These are phyloP conservation scores for Zalaria sp. DNA, from an alignment of 2,329 filamentous ascomycete genomes.

Conservation along the genomic window DNA sequence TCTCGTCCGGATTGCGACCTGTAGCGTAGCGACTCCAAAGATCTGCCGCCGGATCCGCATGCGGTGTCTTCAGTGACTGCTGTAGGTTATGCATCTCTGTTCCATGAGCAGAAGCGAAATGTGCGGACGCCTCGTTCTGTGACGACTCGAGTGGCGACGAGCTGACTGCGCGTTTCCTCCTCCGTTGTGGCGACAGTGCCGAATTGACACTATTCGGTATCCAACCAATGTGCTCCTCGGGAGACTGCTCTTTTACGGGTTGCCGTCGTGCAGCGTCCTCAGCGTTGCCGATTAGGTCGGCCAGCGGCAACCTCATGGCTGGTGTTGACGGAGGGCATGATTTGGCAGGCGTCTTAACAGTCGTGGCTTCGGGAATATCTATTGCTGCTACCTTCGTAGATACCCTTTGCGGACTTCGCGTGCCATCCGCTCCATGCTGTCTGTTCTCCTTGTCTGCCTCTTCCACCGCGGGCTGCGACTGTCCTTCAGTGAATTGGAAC, in stretches of 20 bases:
- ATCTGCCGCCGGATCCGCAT: constrained; percentile 31
- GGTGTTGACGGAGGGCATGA: constrained; percentile 42
- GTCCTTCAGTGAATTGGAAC: constrained; percentile 33
- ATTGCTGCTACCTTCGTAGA: background rate
- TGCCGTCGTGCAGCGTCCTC: constrained; percentile 38
- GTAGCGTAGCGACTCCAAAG: constrained; percentile 30
- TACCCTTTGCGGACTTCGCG: background rate
- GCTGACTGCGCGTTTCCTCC: constrained; percentile 31
- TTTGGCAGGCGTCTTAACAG: constrained; percentile 12
- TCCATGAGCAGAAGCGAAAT: constrained; percentile 13
- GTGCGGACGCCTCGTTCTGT: constrained; percentile 18
- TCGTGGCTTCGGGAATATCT: constrained; percentile 2
- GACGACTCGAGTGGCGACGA: constrained; percentile 29
- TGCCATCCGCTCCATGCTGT: background rate
- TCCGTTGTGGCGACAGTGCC: constrained; percentile 27
- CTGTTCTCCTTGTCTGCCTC: constrained; percentile 5
- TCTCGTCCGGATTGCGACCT: constrained; percentile 22
- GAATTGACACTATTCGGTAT: constrained; percentile 30
- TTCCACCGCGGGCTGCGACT: constrained; percentile 1
- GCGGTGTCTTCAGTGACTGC: constrained; percentile 24
- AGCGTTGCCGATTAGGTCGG: constrained; percentile 46
- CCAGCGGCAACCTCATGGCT: constrained; percentile 42
- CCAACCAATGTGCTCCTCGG: constrained; percentile 49
- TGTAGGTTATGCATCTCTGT: constrained; percentile 12
- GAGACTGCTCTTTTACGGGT: constrained; percentile 35